Base-by-base conservation (phyloP, 2,329 filamentous ascomycete species). In the Raffaelea deltoideospora region DNA sequence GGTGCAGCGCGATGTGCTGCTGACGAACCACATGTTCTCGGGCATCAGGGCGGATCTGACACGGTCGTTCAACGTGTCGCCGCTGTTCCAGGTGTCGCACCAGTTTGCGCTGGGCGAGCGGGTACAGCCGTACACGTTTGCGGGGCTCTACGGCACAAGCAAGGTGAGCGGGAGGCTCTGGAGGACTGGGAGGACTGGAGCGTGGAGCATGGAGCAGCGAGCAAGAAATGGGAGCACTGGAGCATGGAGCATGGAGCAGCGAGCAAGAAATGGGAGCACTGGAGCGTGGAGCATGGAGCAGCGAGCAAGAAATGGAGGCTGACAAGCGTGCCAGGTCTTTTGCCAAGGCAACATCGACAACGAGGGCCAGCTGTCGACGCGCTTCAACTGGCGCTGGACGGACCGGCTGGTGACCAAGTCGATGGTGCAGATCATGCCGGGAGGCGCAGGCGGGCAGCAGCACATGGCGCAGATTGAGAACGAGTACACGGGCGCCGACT, bases 81-180 rank as follows among this genome's bases (percentile, higher is more conserved):
- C 90, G 40, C 67, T 96, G 48, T 98, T 98, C 70, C 88, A 96
- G 63, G 82, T 95, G 50, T 95, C 88, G 47, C 90, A 98, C 65
- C 84, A 90, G 50, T 90, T 98, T 59, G 80, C 88, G 38, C 84
- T 95, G 74, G 88, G 90, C 50, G 85, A 94, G 61, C 77, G 81
- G 48, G 69, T 93, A 58, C 87, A 87, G 56, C 90, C 90, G 27
- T 98, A 98, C 63, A 85, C 84, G 38, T 94, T 96, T 63, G 84
- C 86, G 48, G 84, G 83, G 46, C 75, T 98, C 53, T 95, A 90
- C 57, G 90, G 90, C 49, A 94, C 83, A 47, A 81, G 80, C 60
- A 88, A 85, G 70, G 88, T 95, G 61, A 34, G 36, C 15, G n/a
- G n/a, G n/a, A n/a, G n/a, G n/a, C n/a, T n/a, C n/a, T n/a, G n/a